phyloP scores from a whole-genome alignment of 2,329 filamentous ascomycete species.

The Eutypa lata region DNA sequence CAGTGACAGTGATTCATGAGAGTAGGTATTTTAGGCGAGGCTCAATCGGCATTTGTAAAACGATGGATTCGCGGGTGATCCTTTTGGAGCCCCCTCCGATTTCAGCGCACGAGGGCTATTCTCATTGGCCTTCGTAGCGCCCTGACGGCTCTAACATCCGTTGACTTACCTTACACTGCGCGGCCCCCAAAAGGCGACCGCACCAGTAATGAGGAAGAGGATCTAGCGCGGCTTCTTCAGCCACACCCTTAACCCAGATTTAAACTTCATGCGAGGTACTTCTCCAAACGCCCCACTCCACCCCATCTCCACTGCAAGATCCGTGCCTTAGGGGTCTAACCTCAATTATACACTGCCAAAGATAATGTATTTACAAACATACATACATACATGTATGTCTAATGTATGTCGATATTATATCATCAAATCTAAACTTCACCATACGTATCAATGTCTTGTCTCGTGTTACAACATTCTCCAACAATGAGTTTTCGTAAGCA shows the following conservation, averaged over 20 bases:
- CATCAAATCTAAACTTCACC: too few relatives aligned
- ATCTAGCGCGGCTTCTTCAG: background rate
- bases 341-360: background rate
- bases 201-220: too few relatives aligned
- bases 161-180: too few relatives aligned
- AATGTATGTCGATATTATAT: too few relatives aligned
- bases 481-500: background rate
- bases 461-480: background rate
- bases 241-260: background rate
- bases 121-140: background rate
- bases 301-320: background rate
- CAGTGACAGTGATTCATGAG: too few relatives aligned
- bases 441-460: background rate
- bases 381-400: background rate
- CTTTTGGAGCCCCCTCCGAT: background rate
- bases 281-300: background rate
- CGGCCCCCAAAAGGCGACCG: too few relatives aligned
- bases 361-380: background rate
- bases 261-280: background rate
- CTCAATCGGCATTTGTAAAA: background rate
- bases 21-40: background rate
- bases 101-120: background rate
- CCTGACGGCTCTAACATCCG: too few relatives aligned
- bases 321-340: too few relatives aligned
- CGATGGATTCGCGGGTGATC: background rate